Percentiles rank a stretch among this genome's conserved stretches.
These are phyloP conservation scores for Scheffersomyces stambukii DNA, from an alignment of 1,139 yeast genomes.

Conservation along the genomic window DNA sequence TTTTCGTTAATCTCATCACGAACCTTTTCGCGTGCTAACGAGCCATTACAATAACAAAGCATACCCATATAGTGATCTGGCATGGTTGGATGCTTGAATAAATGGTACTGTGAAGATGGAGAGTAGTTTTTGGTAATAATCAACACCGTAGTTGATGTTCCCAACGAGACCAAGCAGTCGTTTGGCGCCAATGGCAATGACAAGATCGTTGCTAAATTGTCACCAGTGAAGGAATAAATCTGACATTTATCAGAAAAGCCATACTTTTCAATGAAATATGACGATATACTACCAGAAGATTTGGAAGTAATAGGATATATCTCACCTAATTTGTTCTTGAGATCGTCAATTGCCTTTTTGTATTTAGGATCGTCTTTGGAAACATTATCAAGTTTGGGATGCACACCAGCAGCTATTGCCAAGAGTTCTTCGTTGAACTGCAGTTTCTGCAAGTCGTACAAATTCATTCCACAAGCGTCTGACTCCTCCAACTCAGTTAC, in stretches of 20 bases:
- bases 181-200: constrained; percentile 73
- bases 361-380: constrained; percentile 16
- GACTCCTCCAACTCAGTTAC: constrained; percentile 69
- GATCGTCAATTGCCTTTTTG: constrained; percentile 29
- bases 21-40: constrained; percentile 77
- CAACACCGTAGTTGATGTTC: constrained; percentile 86
- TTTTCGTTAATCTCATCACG: constrained; percentile 59
- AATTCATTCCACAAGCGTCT: constrained; percentile 90
- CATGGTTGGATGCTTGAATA: constrained; percentile 83
- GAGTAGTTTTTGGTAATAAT: constrained; percentile 72
- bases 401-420: constrained; percentile 50
- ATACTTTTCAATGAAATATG: constrained; percentile 60
- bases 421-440: constrained; percentile 52
- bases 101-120: constrained; percentile 80
- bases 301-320: constrained; percentile 45
- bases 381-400: constrained; percentile 30
- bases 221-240: constrained; percentile 79
- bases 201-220: constrained; percentile 83
- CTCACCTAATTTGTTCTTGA: constrained; percentile 48
- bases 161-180: constrained; percentile 78
- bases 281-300: constrained; percentile 42
- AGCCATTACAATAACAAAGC: constrained; percentile 92
- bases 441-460: constrained; percentile 61
- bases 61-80: constrained; percentile 83
- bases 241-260: constrained; percentile 54